phyloP scores from a whole-genome alignment of 2,329 filamentous ascomycete genomes.

The Tolypocladium capitatum region DNA sequence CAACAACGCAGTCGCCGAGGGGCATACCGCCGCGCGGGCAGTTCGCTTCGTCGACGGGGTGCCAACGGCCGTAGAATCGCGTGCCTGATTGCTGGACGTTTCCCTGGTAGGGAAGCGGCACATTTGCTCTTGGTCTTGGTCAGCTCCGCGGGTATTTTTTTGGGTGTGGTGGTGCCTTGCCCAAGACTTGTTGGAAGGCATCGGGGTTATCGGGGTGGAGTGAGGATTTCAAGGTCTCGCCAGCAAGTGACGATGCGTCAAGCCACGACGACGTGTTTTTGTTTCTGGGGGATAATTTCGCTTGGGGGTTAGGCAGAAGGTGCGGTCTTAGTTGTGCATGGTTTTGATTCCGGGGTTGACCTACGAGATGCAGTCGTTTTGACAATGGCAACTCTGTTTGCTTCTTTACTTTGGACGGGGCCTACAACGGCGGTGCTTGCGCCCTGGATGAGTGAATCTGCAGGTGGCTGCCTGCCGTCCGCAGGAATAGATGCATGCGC shows the following conservation, averaged over 20 bases:
- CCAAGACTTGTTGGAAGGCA: constrained; percentile 1
- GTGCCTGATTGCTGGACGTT: constrained; percentile 20
- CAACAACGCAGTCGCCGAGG: constrained; percentile 19
- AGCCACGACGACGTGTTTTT: constrained; percentile 16
- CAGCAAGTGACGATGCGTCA: constrained; percentile 17
- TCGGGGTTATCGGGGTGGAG: not conserved
- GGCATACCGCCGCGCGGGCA: constrained; percentile 23
- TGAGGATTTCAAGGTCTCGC: constrained; percentile 12
- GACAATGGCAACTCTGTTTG: not conserved
- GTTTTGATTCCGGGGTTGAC: constrained; percentile 7
- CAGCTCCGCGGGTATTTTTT: not conserved
- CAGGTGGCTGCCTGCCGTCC: not conserved
- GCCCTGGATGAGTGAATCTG: not conserved
- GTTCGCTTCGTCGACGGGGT: constrained; percentile 29
- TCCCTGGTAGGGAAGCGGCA: not conserved
- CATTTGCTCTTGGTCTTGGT: not conserved
- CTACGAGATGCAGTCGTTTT: not conserved
- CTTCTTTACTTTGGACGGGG: not conserved
- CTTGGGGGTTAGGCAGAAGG: not conserved
- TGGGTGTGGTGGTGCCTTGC: not conserved
- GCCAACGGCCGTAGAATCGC: constrained; percentile 22
- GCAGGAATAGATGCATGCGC: not conserved
- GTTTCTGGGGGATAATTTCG: constrained; percentile 4
- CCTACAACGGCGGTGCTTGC: not conserved
- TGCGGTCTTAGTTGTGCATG: constrained; percentile 13